Percentiles rank a stretch among this genome's conserved stretches.
Conservation (phyloP, 179 eudicot species). For the Silene coronaria region DNA sequence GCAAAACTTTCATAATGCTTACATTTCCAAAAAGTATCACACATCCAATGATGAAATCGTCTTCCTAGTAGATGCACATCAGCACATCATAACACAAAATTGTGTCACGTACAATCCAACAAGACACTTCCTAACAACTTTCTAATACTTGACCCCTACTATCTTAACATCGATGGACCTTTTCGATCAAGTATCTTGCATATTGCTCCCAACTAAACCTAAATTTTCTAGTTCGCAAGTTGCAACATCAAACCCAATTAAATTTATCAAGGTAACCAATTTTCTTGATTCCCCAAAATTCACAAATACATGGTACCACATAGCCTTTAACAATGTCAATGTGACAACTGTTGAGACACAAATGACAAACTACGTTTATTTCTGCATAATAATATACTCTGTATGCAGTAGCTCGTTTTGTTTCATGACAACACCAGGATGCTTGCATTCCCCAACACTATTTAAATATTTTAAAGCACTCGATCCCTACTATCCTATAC, state of each 20-base stretch:
- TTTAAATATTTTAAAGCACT: not conserved
- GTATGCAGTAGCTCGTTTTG: not conserved
- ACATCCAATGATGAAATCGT: not conserved
- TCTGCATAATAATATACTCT: not conserved
- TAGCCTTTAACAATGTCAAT: not conserved
- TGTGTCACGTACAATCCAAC: not conserved
- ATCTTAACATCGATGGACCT: not conserved
- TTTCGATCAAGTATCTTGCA: not conserved
- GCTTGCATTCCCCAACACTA: not conserved
- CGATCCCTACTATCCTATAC: not conserved
- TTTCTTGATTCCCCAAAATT: not conserved
- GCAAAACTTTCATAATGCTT: not conserved
- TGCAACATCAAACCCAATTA: not conserved
- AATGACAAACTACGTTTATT: not conserved
- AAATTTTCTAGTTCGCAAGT: not conserved
- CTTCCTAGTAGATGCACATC: not conserved
- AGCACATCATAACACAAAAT: not conserved
- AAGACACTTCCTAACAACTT: not conserved
- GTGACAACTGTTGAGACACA: not conserved
- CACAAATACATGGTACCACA: not conserved
- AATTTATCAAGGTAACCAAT: not conserved
- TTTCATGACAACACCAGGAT: not conserved
- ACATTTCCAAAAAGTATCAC: not conserved
- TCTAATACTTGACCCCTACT: not conserved
- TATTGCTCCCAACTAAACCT: constrained; percentile 2